phyloP scores from a whole-genome alignment of 1,284 basidiomycete genomes.

The Ustilago esculenta region DNA sequence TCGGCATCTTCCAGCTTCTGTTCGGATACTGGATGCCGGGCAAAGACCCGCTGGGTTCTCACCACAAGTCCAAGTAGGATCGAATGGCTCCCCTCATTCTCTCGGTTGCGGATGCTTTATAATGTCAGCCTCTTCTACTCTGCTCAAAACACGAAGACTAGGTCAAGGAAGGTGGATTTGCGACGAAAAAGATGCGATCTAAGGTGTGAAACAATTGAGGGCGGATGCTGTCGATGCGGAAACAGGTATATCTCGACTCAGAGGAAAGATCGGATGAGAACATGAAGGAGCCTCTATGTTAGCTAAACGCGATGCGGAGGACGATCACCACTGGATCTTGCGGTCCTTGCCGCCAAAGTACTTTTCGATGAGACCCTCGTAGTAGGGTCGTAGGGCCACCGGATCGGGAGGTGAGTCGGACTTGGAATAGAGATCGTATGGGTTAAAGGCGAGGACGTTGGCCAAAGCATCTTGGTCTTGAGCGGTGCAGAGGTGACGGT shows the following conservation, averaged over 20 bases:
- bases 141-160: too few relatives aligned
- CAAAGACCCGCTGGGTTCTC: slow-evolving; percentile 36
- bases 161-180: too few relatives aligned
- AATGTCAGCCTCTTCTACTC: neutral
- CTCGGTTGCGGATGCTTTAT: neutral
- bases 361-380: slow-evolving; percentile 80
- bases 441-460: slow-evolving; percentile 76
- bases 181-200: neutral
- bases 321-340: slow-evolving; percentile 44
- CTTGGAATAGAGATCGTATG: slow-evolving; percentile 91
- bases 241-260: slow-evolving; percentile 14
- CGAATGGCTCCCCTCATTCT: neutral
- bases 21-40: slow-evolving; percentile 53
- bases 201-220: too few relatives aligned
- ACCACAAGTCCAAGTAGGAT: slow-evolving; percentile 29
- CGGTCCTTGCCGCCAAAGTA: slow-evolving; percentile 72
- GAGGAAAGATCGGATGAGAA: neutral
- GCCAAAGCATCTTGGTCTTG: slow-evolving; percentile 39
- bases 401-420: slow-evolving; percentile 77
- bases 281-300: neutral
- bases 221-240: neutral
- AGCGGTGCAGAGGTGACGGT: slow-evolving; percentile 37
- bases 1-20: slow-evolving; percentile 34
- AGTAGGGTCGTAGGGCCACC: slow-evolving; percentile 80
- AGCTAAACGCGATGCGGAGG: neutral